Base-by-base conservation (phyloP, 208 protist genomes). In the Phytomonas sp. region DNA sequence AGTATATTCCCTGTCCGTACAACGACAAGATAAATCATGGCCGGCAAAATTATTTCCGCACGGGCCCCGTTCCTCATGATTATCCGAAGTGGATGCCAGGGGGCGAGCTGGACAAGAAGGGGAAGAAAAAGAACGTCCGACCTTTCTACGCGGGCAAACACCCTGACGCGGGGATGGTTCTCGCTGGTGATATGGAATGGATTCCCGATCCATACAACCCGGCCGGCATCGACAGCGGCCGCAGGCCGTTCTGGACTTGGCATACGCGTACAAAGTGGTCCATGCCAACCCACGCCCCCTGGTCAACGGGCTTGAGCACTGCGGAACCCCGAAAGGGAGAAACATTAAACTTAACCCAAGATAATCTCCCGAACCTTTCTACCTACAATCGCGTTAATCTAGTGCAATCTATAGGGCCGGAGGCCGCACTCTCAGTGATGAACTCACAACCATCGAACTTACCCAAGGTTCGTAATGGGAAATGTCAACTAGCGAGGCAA, bases 221-320 rank as follows among this genome's bases (percentile, higher is more conserved):
- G 68, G 79, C 69, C 12, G 49, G 68, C 30, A 79, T 96, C 52
- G 84, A 85, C 72, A 80, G 78, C 66, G 63, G 81, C 4, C 63
- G 73, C 26, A 75, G 84, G 32, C 91, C 88, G 14, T 93, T 96
- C 80, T 81, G 86, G 32, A 96, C 88, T 37, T 96, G 88, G 87
- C 87, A 96, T 77, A 96, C 91, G 14, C 73, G 81, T 52, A 92
- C 88, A 61, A 96, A 96, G 77, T 91, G 82, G 81, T 92, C 84
- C 33, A 94, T 94, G 91, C 91, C 91, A 40, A 83, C 79, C 40
- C 64, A 84, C 71, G 89, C 91, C 32, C 87, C 91, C 60, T 96
- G 91, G 89, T 80, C 80, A 30, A 86, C 88, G 2, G 91, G 91
- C 23, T 71, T 89, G 69, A 72, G 78, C 56, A 96, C 91, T 26